These are phyloP conservation scores for Tubosaeta sp. DNA, from an alignment of 768 basidiomycete genomes.

Conservation along the genomic window DNA sequence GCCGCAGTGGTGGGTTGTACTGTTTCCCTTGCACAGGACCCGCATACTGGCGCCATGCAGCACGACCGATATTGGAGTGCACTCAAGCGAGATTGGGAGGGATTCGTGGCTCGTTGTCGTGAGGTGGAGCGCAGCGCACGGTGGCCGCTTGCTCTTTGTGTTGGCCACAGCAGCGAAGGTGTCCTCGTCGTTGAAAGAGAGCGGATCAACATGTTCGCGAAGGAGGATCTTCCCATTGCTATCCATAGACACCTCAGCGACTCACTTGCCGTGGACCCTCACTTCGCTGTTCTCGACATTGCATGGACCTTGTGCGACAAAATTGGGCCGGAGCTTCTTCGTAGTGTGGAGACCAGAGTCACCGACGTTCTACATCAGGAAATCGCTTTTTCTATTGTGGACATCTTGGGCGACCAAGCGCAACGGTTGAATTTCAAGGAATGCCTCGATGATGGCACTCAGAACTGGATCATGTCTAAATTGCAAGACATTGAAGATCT, in stretches of 20 bases:
- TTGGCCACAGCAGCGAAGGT: conserved; percentile 36
- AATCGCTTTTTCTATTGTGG: conserved; percentile 70
- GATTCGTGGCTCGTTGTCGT: conserved; percentile 85
- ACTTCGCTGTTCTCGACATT: conserved; percentile 55
- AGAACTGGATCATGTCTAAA: conserved; percentile 57
- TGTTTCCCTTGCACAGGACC: conserved; percentile 65
- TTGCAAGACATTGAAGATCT: conserved; percentile 55
- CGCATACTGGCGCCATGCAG: conserved; percentile 74
- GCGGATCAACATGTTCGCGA: conserved; percentile 58
- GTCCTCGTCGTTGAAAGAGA: conserved; percentile 74
- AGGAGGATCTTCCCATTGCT: conserved; percentile 64
- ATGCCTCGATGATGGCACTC: conserved; percentile 54
- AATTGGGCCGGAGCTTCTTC: conserved; percentile 54
- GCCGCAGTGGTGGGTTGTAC: conserved; percentile 84
- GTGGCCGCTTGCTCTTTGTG: conserved; percentile 70
- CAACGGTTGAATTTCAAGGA: conserved; percentile 49
- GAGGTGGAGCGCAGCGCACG: conserved; percentile 85
- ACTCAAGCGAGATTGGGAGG: conserved; percentile 92
- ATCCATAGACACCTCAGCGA: conserved; percentile 48
- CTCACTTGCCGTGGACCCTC: conserved; percentile 43
- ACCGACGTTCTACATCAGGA: conserved; percentile 71
- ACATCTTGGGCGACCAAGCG: conserved; percentile 68
- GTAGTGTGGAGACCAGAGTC: conserved; percentile 54
- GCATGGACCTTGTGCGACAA: conserved; percentile 60
- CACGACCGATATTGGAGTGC: conserved; percentile 80